A percentile compares a stretch with the other conserved stretches of the same genome.
Conservation (phyloP, 2,329 filamentous ascomycete species). For the Colletotrichum gigasporum region DNA sequence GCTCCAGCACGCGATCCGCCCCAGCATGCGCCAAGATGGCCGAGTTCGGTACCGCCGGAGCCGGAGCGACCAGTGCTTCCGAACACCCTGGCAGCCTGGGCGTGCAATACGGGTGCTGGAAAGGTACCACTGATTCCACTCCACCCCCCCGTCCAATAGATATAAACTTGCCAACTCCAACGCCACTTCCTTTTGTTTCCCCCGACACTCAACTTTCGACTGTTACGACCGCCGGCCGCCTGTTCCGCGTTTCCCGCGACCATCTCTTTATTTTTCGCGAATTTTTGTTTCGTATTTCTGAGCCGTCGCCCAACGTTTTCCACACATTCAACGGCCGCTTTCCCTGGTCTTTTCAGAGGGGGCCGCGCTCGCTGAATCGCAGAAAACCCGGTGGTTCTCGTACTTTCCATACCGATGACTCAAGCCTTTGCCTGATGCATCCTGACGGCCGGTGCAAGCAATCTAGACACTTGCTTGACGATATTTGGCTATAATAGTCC, state of each 20-base stretch:
- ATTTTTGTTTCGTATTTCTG: background rate
- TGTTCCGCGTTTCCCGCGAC: conserved; percentile 9
- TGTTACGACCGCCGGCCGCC: conserved; percentile 1
- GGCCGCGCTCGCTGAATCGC: conserved; percentile 18
- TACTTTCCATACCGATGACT: conserved; percentile 29
- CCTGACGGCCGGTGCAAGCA: conserved; percentile 30
- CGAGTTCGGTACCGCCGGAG: conserved; percentile 12
- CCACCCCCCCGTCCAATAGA: conserved; percentile 25
- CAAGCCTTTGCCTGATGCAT: conserved; percentile 31
- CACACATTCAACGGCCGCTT: background rate
- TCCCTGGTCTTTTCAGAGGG: conserved; percentile 1
- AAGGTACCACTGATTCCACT: conserved; percentile 30
- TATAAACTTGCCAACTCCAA: conserved; percentile 33
- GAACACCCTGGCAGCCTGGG: background rate
- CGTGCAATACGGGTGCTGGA: conserved; percentile 9
- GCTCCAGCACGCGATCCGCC: too few species aligned
- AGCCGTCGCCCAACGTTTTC: background rate
- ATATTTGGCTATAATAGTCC: conserved; percentile 22
- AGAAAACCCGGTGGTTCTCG: conserved; percentile 23
- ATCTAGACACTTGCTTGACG: conserved; percentile 31
- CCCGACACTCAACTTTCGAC: conserved; percentile 4
- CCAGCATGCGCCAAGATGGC: too few species aligned
- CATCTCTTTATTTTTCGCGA: conserved; percentile 7
- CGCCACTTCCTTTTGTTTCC: conserved; percentile 27
- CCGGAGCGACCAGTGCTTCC: conserved; percentile 14